Base-by-base conservation (phyloP, 768 basidiomycete species). In the Termitomyces sp. region DNA sequence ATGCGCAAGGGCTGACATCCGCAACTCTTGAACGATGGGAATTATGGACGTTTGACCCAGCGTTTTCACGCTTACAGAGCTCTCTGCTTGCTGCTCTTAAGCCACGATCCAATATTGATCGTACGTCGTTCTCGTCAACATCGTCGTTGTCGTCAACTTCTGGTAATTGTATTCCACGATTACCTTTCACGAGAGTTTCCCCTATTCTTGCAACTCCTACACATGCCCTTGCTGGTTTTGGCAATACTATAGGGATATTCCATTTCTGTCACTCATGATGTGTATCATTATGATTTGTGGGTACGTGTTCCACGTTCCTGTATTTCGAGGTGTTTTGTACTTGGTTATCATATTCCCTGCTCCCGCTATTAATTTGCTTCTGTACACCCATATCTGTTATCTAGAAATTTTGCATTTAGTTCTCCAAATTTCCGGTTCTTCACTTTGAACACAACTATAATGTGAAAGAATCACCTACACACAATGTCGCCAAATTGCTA, bases 1-100 rank as follows among this genome's bases (percentile, higher is more conserved):
- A 57, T 11, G 57, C 63, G 14, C 64, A 70, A 35, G 87, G 87
- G 14, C 68, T 92, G 56, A 82, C 87, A 19, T 62, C 72, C 28
- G 77, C 85, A 11, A 84, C 83, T 24, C 68, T 93, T 40, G 88
- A 91, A 54, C 74, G 90, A 52, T 93, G 91, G 91, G 90, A 93
- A 60, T 60, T 88, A 28, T 93, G 91, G 91, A 78, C 75, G 38
- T 86, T 89, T 62, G 87, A 93, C 60, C 81, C 82, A 9, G 69
- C 74, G 5, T 66, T 72, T 15, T 70, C 77, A 19, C 68, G 66
- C 37, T 51, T 85, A 50, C 80, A 78, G 50, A 77, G 75, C 43
- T 82, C 82, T 2, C 48, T 80, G 8, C 67, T 90, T 32, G 74
- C 78, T 2, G 69, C 78, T 41, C 66, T 90, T 24, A 64, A 71